Evolutionary conservation across 169 alveolate species (phyloP).

Genomic region (Eimeria sp.): DNA sequence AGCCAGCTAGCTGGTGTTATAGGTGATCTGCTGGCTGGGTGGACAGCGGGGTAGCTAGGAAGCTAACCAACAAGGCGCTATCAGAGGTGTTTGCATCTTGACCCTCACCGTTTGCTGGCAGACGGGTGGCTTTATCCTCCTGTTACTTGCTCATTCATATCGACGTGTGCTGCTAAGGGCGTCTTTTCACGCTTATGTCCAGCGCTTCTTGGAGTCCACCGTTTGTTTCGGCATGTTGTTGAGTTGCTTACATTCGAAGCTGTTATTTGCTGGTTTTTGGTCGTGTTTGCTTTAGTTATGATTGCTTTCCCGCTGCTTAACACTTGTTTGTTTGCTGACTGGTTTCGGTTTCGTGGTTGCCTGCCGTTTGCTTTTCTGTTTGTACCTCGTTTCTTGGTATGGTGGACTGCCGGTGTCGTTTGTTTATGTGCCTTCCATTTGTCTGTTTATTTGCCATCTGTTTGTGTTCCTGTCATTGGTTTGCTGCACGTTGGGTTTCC

Average conservation of each 20-base stretch:
- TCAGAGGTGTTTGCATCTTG: background rate
- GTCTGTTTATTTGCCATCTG: background rate
- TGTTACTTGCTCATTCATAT: background rate
- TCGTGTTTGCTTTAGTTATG: background rate
- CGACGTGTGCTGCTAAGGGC: background rate
- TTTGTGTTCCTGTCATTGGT: background rate
- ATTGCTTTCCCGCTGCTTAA: too few relatives aligned
- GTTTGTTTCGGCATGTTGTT: background rate
- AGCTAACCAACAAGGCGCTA: background rate
- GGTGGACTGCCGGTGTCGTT: too few relatives aligned
- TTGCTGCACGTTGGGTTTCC: too few relatives aligned
- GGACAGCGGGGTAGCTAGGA: background rate
- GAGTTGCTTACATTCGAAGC: background rate
- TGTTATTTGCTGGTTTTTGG: background rate
- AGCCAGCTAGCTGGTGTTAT: background rate
- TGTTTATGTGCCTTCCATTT: background rate
- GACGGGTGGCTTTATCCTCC: background rate
- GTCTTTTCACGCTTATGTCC: background rate
- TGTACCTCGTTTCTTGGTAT: too few relatives aligned
- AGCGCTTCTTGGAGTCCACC: background rate
- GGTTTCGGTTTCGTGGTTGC: too few relatives aligned
- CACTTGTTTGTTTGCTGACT: too few relatives aligned
- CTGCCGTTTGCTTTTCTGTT: too few relatives aligned
- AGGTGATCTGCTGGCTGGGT: background rate
- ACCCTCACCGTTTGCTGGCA: background rate